Conservation (phyloP, 192 early-diverging fungal species). For the Coemansia sp. region DNA sequence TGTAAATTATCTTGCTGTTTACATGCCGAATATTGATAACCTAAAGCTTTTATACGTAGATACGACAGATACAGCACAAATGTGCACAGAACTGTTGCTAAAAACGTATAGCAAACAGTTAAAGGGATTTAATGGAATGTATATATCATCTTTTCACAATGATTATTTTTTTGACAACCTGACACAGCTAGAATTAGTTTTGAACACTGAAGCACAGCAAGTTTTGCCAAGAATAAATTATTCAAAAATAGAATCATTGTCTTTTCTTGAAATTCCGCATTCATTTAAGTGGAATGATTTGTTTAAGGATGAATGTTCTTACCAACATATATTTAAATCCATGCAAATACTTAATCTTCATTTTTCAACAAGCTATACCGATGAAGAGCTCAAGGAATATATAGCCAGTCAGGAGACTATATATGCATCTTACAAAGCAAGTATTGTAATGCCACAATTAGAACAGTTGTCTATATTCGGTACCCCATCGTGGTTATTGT, state of each 20-base stretch:
- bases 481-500: too few relatives aligned
- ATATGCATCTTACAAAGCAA: too few relatives aligned
- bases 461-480: too few relatives aligned
- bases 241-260: background rate
- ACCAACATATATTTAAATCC: background rate
- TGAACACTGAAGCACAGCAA: background rate
- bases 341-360: background rate
- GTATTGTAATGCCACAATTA: too few relatives aligned
- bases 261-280: background rate
- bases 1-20: too few relatives aligned
- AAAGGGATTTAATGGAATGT: background rate
- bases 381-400: background rate
- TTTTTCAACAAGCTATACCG: background rate
- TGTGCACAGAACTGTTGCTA: background rate
- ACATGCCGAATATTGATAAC: too few relatives aligned
- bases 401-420: background rate
- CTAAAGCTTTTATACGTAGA: too few relatives aligned
- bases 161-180: background rate
- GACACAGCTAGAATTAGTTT: background rate
- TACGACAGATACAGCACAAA: too few relatives aligned
- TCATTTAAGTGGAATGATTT: constrained; percentile 3
- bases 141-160: background rate
- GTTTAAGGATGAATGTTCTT: background rate
- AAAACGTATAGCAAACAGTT: background rate
- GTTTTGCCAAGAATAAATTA: background rate